Evolutionary conservation across 2,329 filamentous ascomycete species (phyloP), one percentile per base, ranked within the genome.

Genomic region (Cercospora sojina): DNA sequence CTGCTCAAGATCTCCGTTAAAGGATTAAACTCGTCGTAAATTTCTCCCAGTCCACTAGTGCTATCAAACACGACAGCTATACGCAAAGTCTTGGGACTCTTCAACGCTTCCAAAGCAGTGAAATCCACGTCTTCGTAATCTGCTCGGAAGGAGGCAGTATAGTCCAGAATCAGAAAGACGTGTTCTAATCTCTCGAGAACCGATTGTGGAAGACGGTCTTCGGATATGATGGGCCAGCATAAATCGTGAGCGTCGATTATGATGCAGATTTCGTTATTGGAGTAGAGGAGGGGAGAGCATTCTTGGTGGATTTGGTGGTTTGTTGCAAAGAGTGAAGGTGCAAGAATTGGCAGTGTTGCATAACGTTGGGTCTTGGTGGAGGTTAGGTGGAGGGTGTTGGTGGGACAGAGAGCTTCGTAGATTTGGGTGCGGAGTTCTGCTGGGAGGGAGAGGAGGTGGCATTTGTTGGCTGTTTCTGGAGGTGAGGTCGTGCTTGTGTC

Each of bases 181-280:
- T 72, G 69, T 63, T 70, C 58, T 5, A 75, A 12, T 27, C 61
- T 60, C 56, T 69, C 59, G 12, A 75, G 66, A 1, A 71, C 65
- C 27, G 25, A 38, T 55, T 70, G 72, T 5, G 73, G 71, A 16
- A 75, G 66, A 4, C 70, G 71, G 7, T 59, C 55, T 32, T 71
- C 68, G 43, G 71, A 60, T 29, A 75, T 72, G 0, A 69, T 65
- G 3, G 73, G 74, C 69, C 68, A 73, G 65, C 66, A 69, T 13
- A 69, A 71, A 31, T 73, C 73, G 67, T 73, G 70, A 7, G 69
- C 73, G 60, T 72, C 69, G 67, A 74, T 56, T 58, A 56, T 76
- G 74, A 85, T 83, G 18, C 77, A 76, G 72, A 84, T 82, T 16
- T 74, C 72, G 4, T 76, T 75, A 69, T 83, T 84, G 23, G 58